phyloP scores from a whole-genome alignment of 768 basidiomycete species.

The Tulasnella sp. region DNA sequence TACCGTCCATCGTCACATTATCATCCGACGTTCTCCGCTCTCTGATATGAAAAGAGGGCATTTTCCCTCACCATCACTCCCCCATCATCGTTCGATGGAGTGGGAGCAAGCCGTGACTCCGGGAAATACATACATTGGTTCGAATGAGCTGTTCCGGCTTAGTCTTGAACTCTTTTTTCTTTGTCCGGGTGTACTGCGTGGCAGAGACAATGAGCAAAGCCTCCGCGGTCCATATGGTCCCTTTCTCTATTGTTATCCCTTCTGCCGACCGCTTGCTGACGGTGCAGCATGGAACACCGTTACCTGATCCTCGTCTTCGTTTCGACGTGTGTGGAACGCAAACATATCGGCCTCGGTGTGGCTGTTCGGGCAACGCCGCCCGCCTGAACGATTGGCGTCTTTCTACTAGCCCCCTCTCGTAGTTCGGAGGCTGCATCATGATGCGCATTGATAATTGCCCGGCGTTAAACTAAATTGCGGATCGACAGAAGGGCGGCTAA shows the following conservation, averaged over 20 bases:
- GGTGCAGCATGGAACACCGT: not conserved
- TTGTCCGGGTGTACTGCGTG: not conserved
- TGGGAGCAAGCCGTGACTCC: not conserved
- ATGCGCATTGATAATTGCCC: not conserved
- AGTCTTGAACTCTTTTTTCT: not conserved
- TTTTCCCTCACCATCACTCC: not conserved
- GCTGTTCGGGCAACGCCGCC: constrained; percentile 1
- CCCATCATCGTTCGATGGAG: not conserved
- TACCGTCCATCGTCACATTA: too few species aligned
- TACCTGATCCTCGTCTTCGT: not conserved
- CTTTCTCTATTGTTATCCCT: not conserved
- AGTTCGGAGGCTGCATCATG: not conserved
- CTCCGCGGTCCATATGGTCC: not conserved
- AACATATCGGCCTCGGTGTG: not conserved
- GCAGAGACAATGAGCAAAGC: not conserved
- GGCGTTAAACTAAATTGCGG: constrained; percentile 12
- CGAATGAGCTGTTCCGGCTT: not conserved
- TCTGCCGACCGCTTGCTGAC: not conserved
- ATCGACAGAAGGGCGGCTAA: not conserved
- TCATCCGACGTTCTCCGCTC: not conserved
- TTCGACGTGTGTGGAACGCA: not conserved
- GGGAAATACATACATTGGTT: not conserved
- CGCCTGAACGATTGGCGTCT: not conserved
- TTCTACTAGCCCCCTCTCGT: not conserved
- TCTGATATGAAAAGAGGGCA: not conserved